These are phyloP conservation scores for Oenanthe javanica DNA, from an alignment of 140 eudicot species.

Conservation along the genomic window DNA sequence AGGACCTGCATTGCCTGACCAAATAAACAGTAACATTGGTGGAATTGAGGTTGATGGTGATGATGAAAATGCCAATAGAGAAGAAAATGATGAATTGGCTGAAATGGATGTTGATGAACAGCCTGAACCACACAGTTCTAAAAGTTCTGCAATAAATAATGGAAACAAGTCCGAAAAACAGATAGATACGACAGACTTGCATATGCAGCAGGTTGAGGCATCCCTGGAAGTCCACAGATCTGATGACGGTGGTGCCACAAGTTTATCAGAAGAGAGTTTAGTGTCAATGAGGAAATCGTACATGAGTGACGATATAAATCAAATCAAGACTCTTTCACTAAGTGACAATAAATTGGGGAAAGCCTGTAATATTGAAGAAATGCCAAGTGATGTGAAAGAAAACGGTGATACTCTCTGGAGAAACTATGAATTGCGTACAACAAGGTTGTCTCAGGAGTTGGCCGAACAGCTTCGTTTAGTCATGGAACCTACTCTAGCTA, in stretches of 20 bases:
- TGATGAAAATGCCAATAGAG: constrained; percentile 16
- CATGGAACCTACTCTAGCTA: constrained; percentile 97
- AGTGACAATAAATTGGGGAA: constrained; percentile 41
- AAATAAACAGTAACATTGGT: constrained; percentile 34
- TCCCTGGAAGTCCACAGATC: constrained; percentile 22
- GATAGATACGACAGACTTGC: constrained; percentile 22
- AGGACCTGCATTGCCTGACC: constrained; percentile 80
- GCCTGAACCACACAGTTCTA: constrained; percentile 10
- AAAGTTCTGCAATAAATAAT: constrained; percentile 20
- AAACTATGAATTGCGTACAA: constrained; percentile 70
- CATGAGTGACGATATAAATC: constrained; percentile 34
- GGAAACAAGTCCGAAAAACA: constrained; percentile 22
- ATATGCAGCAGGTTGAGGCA: constrained; percentile 25
- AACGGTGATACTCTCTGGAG: constrained; percentile 73
- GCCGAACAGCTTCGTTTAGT: constrained; percentile 93
- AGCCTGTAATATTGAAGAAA: constrained; percentile 35
- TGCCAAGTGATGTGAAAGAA: constrained; percentile 40
- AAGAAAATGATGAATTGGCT: constrained; percentile 27
- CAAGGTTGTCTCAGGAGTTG: constrained; percentile 87
- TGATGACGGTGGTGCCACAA: constrained; percentile 17
- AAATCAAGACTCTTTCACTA: constrained; percentile 34
- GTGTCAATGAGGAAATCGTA: constrained; percentile 44
- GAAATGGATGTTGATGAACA: constrained; percentile 49
- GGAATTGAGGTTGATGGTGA: constrained; percentile 54
- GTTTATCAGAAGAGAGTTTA: constrained; percentile 30